phyloP scores from a whole-genome alignment of 2,329 filamentous ascomycete genomes.

The Calonectria crousiana region DNA sequence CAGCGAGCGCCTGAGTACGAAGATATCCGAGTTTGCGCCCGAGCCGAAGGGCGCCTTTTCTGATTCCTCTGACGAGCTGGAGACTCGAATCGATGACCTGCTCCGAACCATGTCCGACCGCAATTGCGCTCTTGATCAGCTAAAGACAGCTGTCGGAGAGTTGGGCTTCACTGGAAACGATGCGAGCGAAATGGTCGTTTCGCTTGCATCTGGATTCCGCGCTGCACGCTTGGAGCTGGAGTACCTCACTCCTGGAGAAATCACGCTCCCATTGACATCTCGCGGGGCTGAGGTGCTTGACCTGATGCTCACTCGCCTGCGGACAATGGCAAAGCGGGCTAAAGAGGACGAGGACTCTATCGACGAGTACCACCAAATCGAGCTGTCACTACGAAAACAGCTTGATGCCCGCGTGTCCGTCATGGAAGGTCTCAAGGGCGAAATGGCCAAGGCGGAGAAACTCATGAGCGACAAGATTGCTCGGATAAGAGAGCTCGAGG shows the following conservation, averaged over 20 bases:
- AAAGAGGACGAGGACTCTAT: constrained; percentile 66
- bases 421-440: constrained; percentile 60
- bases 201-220: constrained; percentile 64
- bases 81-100: constrained; percentile 57
- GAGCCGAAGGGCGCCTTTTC: constrained; percentile 18
- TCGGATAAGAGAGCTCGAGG: constrained; percentile 60
- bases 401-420: constrained; percentile 64
- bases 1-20: constrained; percentile 51
- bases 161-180: constrained; percentile 66
- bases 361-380: constrained; percentile 70
- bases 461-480: constrained; percentile 53
- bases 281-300: constrained; percentile 69
- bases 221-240: constrained; percentile 71
- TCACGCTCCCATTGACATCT: constrained; percentile 63
- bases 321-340: constrained; percentile 59
- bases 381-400: constrained; percentile 68
- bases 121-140: constrained; percentile 58
- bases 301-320: constrained; percentile 63
- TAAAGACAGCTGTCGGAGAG: constrained; percentile 58
- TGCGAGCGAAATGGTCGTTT: constrained; percentile 60
- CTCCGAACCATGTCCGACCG: constrained; percentile 62
- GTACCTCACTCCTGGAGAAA: constrained; percentile 71
- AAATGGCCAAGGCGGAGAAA: constrained; percentile 52
- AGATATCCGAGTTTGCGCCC: constrained; percentile 46
- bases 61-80: constrained; percentile 48